Evolutionary conservation across 225 moss, liverwort and hornwort species (phyloP).

Genomic region (Neckera pumila): DNA sequence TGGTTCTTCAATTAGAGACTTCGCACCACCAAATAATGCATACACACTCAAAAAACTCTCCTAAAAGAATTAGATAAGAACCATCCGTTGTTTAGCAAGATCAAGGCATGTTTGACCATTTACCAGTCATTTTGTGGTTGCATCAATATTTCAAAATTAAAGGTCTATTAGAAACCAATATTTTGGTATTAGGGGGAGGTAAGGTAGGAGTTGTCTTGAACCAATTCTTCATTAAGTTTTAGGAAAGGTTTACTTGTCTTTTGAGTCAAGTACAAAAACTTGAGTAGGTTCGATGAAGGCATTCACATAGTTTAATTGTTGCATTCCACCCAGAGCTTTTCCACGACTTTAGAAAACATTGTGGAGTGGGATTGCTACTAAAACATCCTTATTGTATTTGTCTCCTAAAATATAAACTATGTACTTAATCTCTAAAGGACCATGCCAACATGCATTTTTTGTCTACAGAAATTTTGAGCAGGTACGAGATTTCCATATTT

Average conservation of each 20-base stretch:
- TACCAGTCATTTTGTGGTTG: accelerated
- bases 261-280: background rate
- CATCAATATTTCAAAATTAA: background rate
- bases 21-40: background rate
- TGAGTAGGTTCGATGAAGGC: background rate
- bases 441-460: no score
- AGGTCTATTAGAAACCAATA: background rate
- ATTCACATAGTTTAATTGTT: accelerated
- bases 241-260: accelerated
- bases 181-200: background rate
- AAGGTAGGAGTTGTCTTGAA: background rate
- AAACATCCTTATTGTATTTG: background rate
- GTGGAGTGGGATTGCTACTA: accelerated
- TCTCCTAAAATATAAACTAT: no score
- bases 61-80: background rate
- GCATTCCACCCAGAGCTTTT: accelerated
- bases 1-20: accelerated
- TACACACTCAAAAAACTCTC: no score
- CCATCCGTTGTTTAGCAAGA: accelerated
- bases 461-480: no score
- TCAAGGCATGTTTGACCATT: background rate
- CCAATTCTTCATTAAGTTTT: background rate
- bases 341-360: accelerated
- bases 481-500: no score
- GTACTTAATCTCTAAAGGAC: no score